Base-by-base conservation (phyloP, 805 yeast genomes). In the Ogataea salicorniae region DNA sequence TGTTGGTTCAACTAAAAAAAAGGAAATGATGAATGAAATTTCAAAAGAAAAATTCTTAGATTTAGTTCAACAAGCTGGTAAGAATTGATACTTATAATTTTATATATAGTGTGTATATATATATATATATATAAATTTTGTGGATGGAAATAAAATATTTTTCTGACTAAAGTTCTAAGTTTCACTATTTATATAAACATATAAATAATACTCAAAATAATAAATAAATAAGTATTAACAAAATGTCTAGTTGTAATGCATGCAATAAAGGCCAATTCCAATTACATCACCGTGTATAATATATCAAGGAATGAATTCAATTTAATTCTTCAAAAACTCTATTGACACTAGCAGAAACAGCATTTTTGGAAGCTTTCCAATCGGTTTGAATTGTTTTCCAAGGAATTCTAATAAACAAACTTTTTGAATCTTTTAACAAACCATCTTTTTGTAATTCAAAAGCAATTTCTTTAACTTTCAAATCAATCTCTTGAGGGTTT, bases 41-140 rank as follows among this genome's bases (percentile, higher is more conserved):
- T 84, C 96, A 5, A 92, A 91, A 64, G 96, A 90, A 62, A 87
- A 81, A 63, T 91, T 91, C 61, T 76, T 91, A 66, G 96, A 90
- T 66, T 73, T 91, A 65, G 94, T 91, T 35, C 85, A 83, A 64
- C 84, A 84, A 39, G 90, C 90, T 2, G 91, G 86, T 45, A 76
- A 78, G 43, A 45, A 31, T 37, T 45, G 34, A 31, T 34, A 40
- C 18, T 9, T 26, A 11, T 26, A 26, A 9, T 26, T 26, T 26
- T 26, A 26, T 26, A 20, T 3, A 20, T 20, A 20, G 20, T 8
- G 1, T 26, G 11, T 26, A 26, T 26, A 9, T 26, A 3, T 9
- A 26, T 26, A 26, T 9, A 3, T 9, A 9, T 11, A 26, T 26
- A 6, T 26, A 23, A 7, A 1, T 26, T 6, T 26, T 26, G 31